Evolutionary conservation across 2,329 filamentous ascomycete genomes (phyloP).

Genomic region (Aspergillus ochraceoroseus): DNA sequence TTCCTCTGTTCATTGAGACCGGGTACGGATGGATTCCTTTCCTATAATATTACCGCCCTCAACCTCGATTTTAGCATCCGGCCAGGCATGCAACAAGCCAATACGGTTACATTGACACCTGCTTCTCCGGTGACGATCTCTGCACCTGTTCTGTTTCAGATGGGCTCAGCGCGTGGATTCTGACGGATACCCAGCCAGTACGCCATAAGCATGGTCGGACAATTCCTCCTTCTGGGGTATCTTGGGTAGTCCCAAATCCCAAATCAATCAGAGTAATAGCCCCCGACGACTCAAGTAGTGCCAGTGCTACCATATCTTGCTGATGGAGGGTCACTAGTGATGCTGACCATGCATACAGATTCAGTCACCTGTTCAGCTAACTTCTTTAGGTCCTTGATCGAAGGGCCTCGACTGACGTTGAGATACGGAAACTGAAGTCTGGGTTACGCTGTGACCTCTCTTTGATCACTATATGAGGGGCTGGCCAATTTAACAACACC

Average conservation of each 20-base stretch:
- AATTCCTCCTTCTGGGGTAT: constrained; percentile 5
- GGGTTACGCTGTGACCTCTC: not conserved
- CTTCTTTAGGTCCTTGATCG: constrained; percentile 10
- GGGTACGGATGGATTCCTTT: no score
- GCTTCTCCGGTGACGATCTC: not conserved
- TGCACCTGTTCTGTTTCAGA: constrained; percentile 10
- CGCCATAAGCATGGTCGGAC: constrained; percentile 5
- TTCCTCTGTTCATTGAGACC: no score
- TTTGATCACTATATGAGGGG: not conserved
- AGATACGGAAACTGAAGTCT: constrained; percentile 1
- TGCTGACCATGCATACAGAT: constrained; percentile 23
- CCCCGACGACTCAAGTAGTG: constrained; percentile 4
- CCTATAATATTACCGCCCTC: constrained; percentile 1
- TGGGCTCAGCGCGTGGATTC: not conserved
- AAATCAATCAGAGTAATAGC: constrained; percentile 8
- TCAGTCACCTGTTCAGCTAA: constrained; percentile 23
- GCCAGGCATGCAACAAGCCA: not conserved
- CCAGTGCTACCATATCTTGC: constrained; percentile 3
- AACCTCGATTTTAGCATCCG: not conserved
- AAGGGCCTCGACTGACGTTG: constrained; percentile 10
- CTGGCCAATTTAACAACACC: no score
- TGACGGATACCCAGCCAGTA: constrained; percentile 1
- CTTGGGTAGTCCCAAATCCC: not conserved
- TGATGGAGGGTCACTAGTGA: constrained; percentile 14
- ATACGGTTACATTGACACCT: not conserved